phyloP scores from a whole-genome alignment of 1,139 yeast species.

The Geotrichum restrictum region DNA sequence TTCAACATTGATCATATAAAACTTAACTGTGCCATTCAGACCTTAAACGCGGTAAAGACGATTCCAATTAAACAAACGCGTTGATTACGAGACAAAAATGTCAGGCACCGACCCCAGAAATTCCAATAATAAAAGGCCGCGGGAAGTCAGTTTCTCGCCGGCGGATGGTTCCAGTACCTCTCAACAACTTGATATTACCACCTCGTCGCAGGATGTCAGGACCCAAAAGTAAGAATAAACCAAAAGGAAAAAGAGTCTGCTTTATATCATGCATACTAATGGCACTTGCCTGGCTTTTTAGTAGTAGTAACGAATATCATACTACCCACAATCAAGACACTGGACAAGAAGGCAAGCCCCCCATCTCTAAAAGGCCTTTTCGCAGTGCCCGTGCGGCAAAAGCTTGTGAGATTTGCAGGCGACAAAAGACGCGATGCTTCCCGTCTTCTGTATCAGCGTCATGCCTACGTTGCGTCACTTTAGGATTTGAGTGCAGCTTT shows the following conservation, averaged over 20 bases:
- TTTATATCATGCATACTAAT: no score
- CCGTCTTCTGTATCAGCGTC: slow-evolving; percentile 46
- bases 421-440: slow-evolving; percentile 62
- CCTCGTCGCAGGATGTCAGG: no score
- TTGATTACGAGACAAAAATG: not conserved
- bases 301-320: no score
- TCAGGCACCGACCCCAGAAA: no score
- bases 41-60: no score
- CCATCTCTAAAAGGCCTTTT: slow-evolving; percentile 9
- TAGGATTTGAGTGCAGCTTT: slow-evolving; percentile 53
- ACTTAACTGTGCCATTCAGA: no score
- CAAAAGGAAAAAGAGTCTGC: no score
- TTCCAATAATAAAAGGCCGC: slow-evolving; percentile 12
- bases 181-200: not conserved
- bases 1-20: no score
- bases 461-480: slow-evolving; percentile 55
- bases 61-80: not conserved
- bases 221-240: no score
- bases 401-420: slow-evolving; percentile 59
- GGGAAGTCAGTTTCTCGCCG: slow-evolving; percentile 17
- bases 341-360: slow-evolving; percentile 1
- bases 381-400: slow-evolving; percentile 36
- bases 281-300: no score
- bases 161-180: slow-evolving; percentile 1
- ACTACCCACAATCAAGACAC: no score